Evolutionary conservation across 108 stramenopile species (phyloP).

Genomic region (Seminavis robusta): DNA sequence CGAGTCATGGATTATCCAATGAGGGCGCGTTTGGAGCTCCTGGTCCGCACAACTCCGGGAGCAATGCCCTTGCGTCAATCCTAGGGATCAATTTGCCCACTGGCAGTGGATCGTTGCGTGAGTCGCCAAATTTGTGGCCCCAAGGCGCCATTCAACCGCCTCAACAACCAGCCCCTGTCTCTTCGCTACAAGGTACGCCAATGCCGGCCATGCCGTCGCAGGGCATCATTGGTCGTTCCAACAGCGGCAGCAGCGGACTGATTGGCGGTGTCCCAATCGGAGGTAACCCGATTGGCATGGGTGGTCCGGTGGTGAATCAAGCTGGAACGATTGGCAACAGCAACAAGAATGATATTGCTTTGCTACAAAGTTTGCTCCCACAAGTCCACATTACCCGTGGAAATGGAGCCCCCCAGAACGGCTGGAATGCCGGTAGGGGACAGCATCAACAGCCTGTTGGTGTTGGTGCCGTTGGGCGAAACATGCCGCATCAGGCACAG

Average conservation of each 20-base stretch:
- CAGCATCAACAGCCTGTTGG: neutral
- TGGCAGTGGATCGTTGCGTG: conserved; percentile 72
- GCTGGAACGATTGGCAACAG: conserved; percentile 24
- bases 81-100: conserved; percentile 80
- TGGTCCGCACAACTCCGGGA: conserved; percentile 34
- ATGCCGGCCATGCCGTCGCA: conserved; percentile 51
- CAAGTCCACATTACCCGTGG: conserved; percentile 75
- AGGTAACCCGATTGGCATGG: conserved; percentile 14
- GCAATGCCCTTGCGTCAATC: conserved; percentile 78
- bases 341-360: conserved; percentile 74
- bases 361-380: conserved; percentile 79
- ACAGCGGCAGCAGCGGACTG: conserved; percentile 14
- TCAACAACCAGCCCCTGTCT: conserved; percentile 13
- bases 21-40: too few species aligned
- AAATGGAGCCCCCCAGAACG: neutral
- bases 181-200: conserved; percentile 15
- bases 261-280: conserved; percentile 70
- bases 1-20: too few species aligned
- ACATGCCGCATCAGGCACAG: too few species aligned
- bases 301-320: conserved; percentile 1
- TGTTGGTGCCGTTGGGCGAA: neutral
- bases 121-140: conserved; percentile 35
- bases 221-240: conserved; percentile 36
- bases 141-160: conserved; percentile 6
- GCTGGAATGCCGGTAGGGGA: neutral